Base-by-base conservation (phyloP, 2,329 filamentous ascomycete genomes). In the Fusarium sp. region DNA sequence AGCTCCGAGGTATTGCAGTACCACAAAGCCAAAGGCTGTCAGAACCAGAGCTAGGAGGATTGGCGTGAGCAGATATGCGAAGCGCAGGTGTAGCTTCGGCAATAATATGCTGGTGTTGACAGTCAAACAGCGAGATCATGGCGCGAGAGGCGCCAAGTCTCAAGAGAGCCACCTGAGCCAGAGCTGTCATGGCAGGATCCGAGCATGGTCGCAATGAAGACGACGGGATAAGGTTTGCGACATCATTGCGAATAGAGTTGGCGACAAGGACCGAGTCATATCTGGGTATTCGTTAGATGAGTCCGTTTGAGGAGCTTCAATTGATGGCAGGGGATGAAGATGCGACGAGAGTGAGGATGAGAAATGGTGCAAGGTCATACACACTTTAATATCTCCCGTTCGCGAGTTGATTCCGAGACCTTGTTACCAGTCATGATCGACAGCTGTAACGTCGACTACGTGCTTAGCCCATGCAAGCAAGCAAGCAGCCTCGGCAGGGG, bases 71-170 rank as follows among this genome's bases (percentile, higher is more conserved):
- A 21, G 69, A 61, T 25, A 87, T 76, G 2, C 80, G 82, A 18
- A 83, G 77, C 4, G 79, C 78, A 6, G 80, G 81, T 4, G 86
- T 86, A 14, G 86, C 84, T 72, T 89, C 87, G 59, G 86, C 86
- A 21, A 89, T 78, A 25, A 89, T 78, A 67, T 87, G 83, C 66
- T 89, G 86, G 49, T 82, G 74, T 9, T 80, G 79, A 9, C 77
- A 78, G 69, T 87, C 86, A 66, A 89, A 88, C 23, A 89, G 78
- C 4, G 86, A 88, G 52, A 89, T 81, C 27, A 88, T 72, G 21
- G 82, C 79, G 35, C 86, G 82, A 25, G 80, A 76, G 9, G 80
- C 81, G n/a, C 82, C 79, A 8, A 87, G 78, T 19, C 83, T 82
- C 58, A 83, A 77, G 10, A 83, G 80, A 3, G 81, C 86, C 9